Conservation (phyloP, 176 grass and related monocot species). For the Bolboschoenus planiculmis region DNA sequence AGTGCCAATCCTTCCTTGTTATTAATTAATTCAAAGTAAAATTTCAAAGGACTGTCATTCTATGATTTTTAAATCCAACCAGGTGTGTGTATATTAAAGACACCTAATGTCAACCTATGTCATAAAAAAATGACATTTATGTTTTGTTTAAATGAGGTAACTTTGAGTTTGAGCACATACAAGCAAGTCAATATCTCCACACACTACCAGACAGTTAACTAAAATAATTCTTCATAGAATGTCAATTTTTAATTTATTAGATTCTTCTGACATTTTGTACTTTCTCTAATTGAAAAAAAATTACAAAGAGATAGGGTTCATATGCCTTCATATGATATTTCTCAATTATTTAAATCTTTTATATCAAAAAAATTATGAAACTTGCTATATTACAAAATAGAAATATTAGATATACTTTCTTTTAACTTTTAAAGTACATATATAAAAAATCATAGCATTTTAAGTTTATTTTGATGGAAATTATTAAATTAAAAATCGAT, state of each 20-base stretch:
- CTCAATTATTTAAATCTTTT: not conserved
- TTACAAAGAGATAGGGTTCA: too few species aligned
- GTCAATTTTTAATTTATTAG: not conserved
- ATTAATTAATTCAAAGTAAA: not conserved
- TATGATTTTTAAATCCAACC: not conserved
- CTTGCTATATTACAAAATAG: too few species aligned
- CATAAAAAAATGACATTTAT: not conserved
- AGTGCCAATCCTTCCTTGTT: not conserved
- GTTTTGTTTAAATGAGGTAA: not conserved
- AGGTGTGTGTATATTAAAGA: not conserved
- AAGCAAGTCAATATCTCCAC: not conserved
- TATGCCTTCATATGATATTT: not conserved
- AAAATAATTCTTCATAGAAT: not conserved
- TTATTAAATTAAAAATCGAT: too few species aligned
- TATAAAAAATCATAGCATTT: too few species aligned
- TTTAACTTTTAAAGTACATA: too few species aligned
- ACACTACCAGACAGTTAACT: not conserved
- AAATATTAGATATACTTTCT: too few species aligned
- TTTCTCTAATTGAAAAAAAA: not conserved
- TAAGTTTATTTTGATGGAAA: too few species aligned
- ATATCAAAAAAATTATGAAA: not conserved
- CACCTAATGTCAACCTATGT: not conserved
- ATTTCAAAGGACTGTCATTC: not conserved
- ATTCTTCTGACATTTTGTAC: not conserved
- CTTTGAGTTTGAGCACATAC: not conserved